Evolutionary conservation across 2,329 filamentous ascomycete species (phyloP).

Genomic region (Bipolaris zeicola): DNA sequence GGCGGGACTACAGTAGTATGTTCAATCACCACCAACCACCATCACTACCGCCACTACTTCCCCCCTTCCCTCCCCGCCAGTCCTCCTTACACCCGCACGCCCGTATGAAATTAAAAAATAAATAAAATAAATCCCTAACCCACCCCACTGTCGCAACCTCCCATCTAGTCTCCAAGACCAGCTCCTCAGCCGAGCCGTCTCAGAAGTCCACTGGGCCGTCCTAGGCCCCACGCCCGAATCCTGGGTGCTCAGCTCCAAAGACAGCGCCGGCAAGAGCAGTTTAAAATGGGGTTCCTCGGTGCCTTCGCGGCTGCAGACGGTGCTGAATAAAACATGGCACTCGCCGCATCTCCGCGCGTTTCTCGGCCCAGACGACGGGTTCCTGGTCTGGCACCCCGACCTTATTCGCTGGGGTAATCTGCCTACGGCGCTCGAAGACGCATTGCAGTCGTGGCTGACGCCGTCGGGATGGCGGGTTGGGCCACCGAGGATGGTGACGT

Average conservation of each 20-base stretch:
- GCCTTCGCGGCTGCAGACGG: slow-evolving; percentile 26
- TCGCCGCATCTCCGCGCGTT: slow-evolving; percentile 39
- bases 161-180: slow-evolving; percentile 36
- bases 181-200: slow-evolving; percentile 29
- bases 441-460: slow-evolving; percentile 45
- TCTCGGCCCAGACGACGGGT: slow-evolving; percentile 37
- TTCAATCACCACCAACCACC: background rate
- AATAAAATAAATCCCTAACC: background rate
- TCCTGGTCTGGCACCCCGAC: slow-evolving; percentile 44
- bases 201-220: slow-evolving; percentile 41
- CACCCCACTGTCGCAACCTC: slow-evolving; percentile 32
- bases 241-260: slow-evolving; percentile 43
- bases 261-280: slow-evolving; percentile 29
- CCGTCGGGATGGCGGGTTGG: slow-evolving; percentile 45
- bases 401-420: slow-evolving; percentile 42
- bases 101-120: too few relatives aligned
- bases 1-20: slow-evolving; percentile 41
- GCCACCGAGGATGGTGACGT: slow-evolving; percentile 40
- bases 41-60: too few relatives aligned
- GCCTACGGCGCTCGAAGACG: slow-evolving; percentile 35
- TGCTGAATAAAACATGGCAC: slow-evolving; percentile 35
- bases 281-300: slow-evolving; percentile 38
- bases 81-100: background rate
- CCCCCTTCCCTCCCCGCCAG: too few relatives aligned
- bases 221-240: slow-evolving; percentile 38